Conservation (phyloP, 371 early-diverging fungal genomes). For the Saksenaea vasiformis region DNA sequence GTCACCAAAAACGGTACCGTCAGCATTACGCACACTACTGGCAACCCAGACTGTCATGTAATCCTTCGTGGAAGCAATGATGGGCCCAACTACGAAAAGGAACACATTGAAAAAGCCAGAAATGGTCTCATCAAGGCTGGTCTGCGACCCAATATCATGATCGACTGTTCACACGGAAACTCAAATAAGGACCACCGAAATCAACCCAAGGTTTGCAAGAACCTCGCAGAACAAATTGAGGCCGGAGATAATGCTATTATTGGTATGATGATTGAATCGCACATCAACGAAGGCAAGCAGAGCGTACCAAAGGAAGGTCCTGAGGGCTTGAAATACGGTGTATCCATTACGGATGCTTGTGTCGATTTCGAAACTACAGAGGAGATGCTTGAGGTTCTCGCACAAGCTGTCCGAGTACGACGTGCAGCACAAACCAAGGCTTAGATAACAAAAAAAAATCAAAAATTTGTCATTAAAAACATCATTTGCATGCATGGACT, state of each 20-base stretch:
- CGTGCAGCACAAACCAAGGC: slow-evolving; percentile 21
- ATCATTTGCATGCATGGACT: neutral
- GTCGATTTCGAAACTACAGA: slow-evolving; percentile 77
- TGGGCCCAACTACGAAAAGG: slow-evolving; percentile 84
- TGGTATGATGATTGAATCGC: slow-evolving; percentile 94
- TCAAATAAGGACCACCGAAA: slow-evolving; percentile 72
- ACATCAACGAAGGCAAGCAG: slow-evolving; percentile 84
- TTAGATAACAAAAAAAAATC: neutral
- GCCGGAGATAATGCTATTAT: slow-evolving; percentile 68
- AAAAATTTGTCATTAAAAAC: neutral
- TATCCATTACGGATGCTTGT: slow-evolving; percentile 85
- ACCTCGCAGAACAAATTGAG: slow-evolving; percentile 57
- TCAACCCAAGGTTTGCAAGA: slow-evolving; percentile 62
- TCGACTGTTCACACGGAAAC: slow-evolving; percentile 88
- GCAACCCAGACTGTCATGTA: slow-evolving; percentile 68
- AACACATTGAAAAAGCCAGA: slow-evolving; percentile 55
- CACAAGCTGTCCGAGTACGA: slow-evolving; percentile 62
- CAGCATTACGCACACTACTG: slow-evolving; percentile 87
- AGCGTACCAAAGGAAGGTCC: slow-evolving; percentile 68
- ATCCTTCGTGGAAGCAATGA: slow-evolving; percentile 74
- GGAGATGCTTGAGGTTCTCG: slow-evolving; percentile 66
- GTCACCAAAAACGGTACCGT: slow-evolving; percentile 93
- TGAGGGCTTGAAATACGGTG: slow-evolving; percentile 72
- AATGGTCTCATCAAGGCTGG: slow-evolving; percentile 61
- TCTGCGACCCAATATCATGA: slow-evolving; percentile 67